A percentile compares a stretch with the other conserved stretches of the same genome.
Evolutionary conservation across 2,329 filamentous ascomycete genomes (phyloP).

Genomic region (Graphium sp.): DNA sequence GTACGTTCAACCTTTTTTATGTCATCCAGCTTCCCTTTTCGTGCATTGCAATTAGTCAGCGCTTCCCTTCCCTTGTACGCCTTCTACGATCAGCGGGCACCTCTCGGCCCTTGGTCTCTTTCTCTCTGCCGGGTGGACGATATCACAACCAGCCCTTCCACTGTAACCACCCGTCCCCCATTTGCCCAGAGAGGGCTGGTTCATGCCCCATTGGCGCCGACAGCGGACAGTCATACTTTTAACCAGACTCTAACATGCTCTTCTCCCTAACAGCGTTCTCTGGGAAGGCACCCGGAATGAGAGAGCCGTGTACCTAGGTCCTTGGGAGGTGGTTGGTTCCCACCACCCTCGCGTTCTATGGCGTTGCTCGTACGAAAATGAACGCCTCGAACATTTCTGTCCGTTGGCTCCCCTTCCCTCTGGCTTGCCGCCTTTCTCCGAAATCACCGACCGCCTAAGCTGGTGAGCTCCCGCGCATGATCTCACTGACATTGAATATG

Average conservation of each 20-base stretch:
- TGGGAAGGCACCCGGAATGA: conserved; percentile 31
- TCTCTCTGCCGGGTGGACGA: too few species aligned
- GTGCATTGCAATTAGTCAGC: too few species aligned
- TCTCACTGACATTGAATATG: conserved; percentile 5
- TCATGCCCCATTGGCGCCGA: not conserved
- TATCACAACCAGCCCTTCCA: too few species aligned
- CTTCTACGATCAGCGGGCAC: too few species aligned
- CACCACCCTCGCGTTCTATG: conserved; percentile 31
- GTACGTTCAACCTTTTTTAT: too few species aligned
- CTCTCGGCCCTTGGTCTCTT: too few species aligned
- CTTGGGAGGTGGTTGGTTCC: conserved; percentile 30
- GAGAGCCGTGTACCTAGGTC: conserved; percentile 32
- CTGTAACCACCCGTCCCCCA: conserved; percentile 8
- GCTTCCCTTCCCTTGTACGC: too few species aligned
- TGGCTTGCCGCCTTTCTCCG: not conserved
- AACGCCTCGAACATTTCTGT: conserved; percentile 33
- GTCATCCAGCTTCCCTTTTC: too few species aligned
- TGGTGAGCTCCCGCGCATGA: not conserved
- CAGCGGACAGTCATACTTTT: not conserved
- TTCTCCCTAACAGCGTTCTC: conserved; percentile 20
- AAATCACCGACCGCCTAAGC: not conserved
- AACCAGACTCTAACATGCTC: conserved; percentile 5
- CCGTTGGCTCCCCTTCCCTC: conserved; percentile 10
- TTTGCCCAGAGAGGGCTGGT: conserved; percentile 1
- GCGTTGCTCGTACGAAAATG: conserved; percentile 34